phyloP scores from a whole-genome alignment of 2,329 filamentous ascomycete species.

The Penicillium sumatraense region DNA sequence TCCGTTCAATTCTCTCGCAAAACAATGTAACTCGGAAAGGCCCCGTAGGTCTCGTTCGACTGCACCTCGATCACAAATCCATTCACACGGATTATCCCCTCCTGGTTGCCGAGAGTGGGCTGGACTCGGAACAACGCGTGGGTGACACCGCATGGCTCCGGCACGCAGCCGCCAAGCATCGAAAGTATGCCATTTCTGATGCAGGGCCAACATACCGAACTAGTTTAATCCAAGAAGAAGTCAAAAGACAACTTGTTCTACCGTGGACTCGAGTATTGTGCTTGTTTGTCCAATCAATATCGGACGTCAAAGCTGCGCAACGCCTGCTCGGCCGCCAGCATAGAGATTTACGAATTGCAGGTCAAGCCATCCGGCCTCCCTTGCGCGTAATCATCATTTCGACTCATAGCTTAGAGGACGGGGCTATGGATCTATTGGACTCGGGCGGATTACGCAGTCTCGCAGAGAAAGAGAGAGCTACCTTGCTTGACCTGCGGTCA shows the following conservation, averaged over 20 bases:
- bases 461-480: background rate
- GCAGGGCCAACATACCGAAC: background rate
- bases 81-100: background rate
- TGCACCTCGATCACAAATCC: background rate
- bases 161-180: background rate
- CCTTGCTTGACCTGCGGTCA: conserved; percentile 16
- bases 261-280: background rate
- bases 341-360: background rate
- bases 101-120: background rate
- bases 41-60: background rate
- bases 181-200: background rate
- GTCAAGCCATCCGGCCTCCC: background rate
- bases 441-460: background rate
- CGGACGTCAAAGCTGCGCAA: background rate
- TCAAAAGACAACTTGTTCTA: background rate
- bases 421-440: background rate
- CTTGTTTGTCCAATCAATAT: background rate
- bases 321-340: background rate
- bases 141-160: background rate
- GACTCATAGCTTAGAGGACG: background rate
- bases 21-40: conserved; percentile 5
- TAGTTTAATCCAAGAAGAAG: background rate
- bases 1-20: background rate
- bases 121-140: background rate
- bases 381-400: background rate